Conservation (phyloP, 495 filamentous ascomycete genomes). For the Talaromyces adpressus region DNA sequence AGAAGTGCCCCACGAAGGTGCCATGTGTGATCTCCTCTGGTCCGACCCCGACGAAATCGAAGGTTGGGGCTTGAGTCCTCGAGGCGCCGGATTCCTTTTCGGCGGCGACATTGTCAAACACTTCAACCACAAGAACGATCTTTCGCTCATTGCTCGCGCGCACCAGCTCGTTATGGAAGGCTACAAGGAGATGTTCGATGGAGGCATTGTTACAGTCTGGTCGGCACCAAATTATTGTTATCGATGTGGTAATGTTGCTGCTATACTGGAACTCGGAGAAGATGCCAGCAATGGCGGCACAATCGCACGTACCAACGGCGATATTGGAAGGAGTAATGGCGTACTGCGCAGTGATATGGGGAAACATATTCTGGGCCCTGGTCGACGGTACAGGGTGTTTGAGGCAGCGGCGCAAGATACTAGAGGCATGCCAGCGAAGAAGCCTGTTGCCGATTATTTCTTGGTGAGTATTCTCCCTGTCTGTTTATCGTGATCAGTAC, state of each 20-base stretch:
- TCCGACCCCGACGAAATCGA: constrained; percentile 98
- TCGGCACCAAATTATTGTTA: constrained; percentile 98
- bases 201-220: constrained; percentile 93
- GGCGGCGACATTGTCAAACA: constrained; percentile 92
- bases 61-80: constrained; percentile 91
- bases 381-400: constrained; percentile 89
- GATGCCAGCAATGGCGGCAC: constrained; percentile 72
- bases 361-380: constrained; percentile 56
- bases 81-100: constrained; percentile 93
- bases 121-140: constrained; percentile 90
- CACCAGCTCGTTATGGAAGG: constrained; percentile 99
- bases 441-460: constrained; percentile 97
- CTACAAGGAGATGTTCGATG: constrained; percentile 98
- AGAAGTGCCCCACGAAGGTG: constrained; percentile 96
- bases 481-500: neutral
- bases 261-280: constrained; percentile 87
- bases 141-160: constrained; percentile 85
- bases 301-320: constrained; percentile 72
- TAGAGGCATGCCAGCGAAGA: constrained; percentile 97
- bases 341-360: constrained; percentile 29
- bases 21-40: constrained; percentile 98
- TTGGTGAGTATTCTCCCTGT: constrained; percentile 38
- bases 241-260: constrained; percentile 93
- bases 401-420: constrained; percentile 95
- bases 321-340: constrained; percentile 54